These are phyloP conservation scores for Cryptomeria japonica DNA, from an alignment of 75 land plant species.

Conservation along the genomic window DNA sequence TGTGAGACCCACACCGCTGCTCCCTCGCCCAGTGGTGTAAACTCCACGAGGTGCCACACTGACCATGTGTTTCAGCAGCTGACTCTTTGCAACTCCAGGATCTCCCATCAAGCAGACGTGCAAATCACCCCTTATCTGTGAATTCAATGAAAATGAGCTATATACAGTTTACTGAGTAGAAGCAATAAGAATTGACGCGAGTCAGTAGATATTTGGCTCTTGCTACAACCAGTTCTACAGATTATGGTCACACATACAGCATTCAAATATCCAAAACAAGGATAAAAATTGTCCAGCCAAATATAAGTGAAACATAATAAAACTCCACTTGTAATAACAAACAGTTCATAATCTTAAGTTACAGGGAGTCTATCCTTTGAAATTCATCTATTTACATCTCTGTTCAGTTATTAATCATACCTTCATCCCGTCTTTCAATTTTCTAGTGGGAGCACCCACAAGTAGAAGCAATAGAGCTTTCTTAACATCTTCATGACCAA, in stretches of 20 bases:
- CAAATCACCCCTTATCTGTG: conserved; percentile 96
- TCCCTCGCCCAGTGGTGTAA: conserved; percentile 94
- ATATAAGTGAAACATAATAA: not conserved
- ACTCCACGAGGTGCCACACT: conserved; percentile 96
- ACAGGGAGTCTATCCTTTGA: not conserved
- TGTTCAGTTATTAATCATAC: conserved; percentile 22
- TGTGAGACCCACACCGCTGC: conserved; percentile 99
- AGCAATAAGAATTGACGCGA: not conserved
- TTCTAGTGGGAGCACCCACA: conserved; percentile 96
- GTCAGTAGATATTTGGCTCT: not conserved
- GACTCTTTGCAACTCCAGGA: conserved; percentile 99
- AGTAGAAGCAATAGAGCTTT: conserved; percentile 91
- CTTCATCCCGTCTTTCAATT: conserved; percentile 97
- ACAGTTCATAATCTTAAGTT: not conserved
- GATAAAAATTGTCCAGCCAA: not conserved
- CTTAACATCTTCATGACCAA: conserved; percentile 98
- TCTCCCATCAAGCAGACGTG: conserved; percentile 99
- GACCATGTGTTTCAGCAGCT: conserved; percentile 94
- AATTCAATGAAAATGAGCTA: not conserved
- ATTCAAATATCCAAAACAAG: not conserved
- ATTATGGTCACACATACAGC: not conserved
- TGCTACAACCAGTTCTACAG: not conserved
- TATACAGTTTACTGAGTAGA: not conserved
- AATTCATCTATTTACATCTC: not conserved
- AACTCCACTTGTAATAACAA: not conserved